Evolutionary conservation across 2,329 filamentous ascomycete genomes (phyloP).

Genomic region (Dothistroma septosporum): DNA sequence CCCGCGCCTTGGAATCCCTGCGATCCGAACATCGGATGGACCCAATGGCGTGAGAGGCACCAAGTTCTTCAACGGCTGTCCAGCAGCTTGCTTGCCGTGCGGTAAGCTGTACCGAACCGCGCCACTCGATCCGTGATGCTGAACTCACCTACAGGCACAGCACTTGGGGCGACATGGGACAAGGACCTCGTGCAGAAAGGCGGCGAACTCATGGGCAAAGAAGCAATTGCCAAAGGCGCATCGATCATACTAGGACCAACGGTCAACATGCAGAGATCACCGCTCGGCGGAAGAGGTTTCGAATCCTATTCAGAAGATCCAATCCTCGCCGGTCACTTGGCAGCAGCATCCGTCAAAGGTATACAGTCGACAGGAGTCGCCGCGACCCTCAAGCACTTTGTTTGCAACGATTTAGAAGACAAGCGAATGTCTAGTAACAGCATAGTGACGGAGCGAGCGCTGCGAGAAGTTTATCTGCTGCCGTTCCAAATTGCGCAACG

Average conservation of each 20-base stretch:
- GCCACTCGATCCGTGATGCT: background rate
- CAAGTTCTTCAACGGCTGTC: constrained; percentile 61
- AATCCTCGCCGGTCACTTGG: constrained; percentile 68
- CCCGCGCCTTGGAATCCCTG: constrained; percentile 58
- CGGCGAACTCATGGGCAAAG: constrained; percentile 66
- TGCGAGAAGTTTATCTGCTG: constrained; percentile 68
- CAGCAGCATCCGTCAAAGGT: constrained; percentile 57
- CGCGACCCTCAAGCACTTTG: constrained; percentile 75
- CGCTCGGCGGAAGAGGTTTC: constrained; percentile 79
- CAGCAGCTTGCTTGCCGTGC: constrained; percentile 72
- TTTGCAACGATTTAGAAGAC: constrained; percentile 71
- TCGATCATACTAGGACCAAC: constrained; percentile 72
- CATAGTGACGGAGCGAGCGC: constrained; percentile 58
- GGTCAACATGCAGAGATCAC: constrained; percentile 76
- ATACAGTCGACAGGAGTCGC: constrained; percentile 69
- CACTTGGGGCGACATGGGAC: constrained; percentile 76
- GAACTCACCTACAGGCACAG: constrained; percentile 48
- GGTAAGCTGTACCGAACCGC: constrained; percentile 39
- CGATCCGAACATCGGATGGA: constrained; percentile 63
- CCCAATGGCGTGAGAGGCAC: constrained; percentile 67
- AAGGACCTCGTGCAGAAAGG: constrained; percentile 64
- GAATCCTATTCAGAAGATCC: constrained; percentile 85
- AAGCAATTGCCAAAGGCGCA: constrained; percentile 68
- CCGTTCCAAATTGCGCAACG: constrained; percentile 70
- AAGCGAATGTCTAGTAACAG: constrained; percentile 62